phyloP scores from a whole-genome alignment of 441 rosid genomes.

The Pelargonium hybrid region DNA sequence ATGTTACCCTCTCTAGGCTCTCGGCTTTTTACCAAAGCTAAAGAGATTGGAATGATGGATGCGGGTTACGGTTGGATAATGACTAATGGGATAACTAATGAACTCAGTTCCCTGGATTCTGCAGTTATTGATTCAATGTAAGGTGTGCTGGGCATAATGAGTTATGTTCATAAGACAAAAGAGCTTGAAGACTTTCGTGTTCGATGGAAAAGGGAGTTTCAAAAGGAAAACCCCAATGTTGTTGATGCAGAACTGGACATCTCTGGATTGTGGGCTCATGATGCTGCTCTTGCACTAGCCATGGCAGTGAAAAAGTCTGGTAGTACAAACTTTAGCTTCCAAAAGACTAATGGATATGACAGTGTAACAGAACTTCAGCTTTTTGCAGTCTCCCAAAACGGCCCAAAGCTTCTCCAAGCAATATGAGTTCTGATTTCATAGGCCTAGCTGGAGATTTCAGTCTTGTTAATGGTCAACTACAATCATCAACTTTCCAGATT shows the following conservation, averaged over 20 bases:
- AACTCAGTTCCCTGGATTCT: slow-evolving; percentile 8
- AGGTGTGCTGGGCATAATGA: slow-evolving; percentile 39
- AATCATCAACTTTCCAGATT: slow-evolving; percentile 26
- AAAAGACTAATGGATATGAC: not conserved
- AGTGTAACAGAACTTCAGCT: slow-evolving; percentile 30
- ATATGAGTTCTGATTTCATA: slow-evolving; percentile 22
- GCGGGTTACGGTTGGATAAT: slow-evolving; percentile 53
- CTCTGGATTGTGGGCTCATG: slow-evolving; percentile 48
- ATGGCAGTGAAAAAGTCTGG: slow-evolving; percentile 45
- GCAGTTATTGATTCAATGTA: slow-evolving; percentile 27
- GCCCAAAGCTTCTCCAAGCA: slow-evolving; percentile 25
- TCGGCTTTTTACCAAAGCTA: slow-evolving; percentile 34
- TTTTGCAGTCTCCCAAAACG: slow-evolving; percentile 35
- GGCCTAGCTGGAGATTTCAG: slow-evolving; percentile 43
- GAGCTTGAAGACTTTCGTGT: slow-evolving; percentile 20
- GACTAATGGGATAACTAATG: slow-evolving; percentile 33
- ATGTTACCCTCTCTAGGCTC: slow-evolving; percentile 32
- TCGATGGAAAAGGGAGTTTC: slow-evolving; percentile 31
- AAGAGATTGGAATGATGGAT: slow-evolving; percentile 43
- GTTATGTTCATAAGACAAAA: slow-evolving; percentile 26
- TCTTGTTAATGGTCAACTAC: slow-evolving; percentile 30
- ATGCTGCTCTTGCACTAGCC: slow-evolving; percentile 41
- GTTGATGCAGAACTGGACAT: slow-evolving; percentile 21
- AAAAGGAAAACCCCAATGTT: slow-evolving; percentile 17
- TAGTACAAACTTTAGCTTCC: slow-evolving; percentile 14